Percentiles rank a stretch among this genome's conserved stretches.
phyloP scores from a whole-genome alignment of 768 basidiomycete species.

The Mycena kentingensis region DNA sequence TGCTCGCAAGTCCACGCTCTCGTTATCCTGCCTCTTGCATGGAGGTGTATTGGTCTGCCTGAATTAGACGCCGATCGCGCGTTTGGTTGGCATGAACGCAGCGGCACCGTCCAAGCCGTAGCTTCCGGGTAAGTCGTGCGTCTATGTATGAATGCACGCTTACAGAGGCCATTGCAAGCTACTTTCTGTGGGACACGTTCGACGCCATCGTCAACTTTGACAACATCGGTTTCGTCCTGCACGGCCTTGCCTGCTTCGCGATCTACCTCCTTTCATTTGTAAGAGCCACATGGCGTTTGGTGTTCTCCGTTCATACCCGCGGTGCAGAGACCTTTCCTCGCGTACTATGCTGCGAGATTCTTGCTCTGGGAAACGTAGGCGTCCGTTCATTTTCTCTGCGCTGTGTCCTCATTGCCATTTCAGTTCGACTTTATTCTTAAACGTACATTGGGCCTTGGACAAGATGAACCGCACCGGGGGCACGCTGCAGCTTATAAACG shows the following conservation, averaged over 20 bases:
- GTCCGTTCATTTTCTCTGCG: background rate
- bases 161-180: slow-evolving; percentile 38
- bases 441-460: slow-evolving; percentile 86
- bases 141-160: background rate
- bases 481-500: slow-evolving; percentile 70
- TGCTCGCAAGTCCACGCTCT: slow-evolving; percentile 76
- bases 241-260: slow-evolving; percentile 66
- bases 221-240: slow-evolving; percentile 74
- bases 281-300: slow-evolving; percentile 33
- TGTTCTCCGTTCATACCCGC: slow-evolving; percentile 2
- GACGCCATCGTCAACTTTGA: slow-evolving; percentile 70
- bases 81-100: slow-evolving; percentile 70
- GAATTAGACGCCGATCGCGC: slow-evolving; percentile 61
- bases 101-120: slow-evolving; percentile 64
- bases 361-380: slow-evolving; percentile 80
- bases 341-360: slow-evolving; percentile 78
- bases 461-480: slow-evolving; percentile 74
- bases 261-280: slow-evolving; percentile 76
- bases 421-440: slow-evolving; percentile 84
- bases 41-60: slow-evolving; percentile 50
- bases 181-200: slow-evolving; percentile 84
- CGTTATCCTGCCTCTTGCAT: slow-evolving; percentile 64
- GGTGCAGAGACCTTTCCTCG: slow-evolving; percentile 68
- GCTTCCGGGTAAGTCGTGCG: slow-evolving; percentile 56
- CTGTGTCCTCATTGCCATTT: slow-evolving; percentile 3